Base-by-base conservation (phyloP, 2,329 filamentous ascomycete species). In the Aspergillus felis region DNA sequence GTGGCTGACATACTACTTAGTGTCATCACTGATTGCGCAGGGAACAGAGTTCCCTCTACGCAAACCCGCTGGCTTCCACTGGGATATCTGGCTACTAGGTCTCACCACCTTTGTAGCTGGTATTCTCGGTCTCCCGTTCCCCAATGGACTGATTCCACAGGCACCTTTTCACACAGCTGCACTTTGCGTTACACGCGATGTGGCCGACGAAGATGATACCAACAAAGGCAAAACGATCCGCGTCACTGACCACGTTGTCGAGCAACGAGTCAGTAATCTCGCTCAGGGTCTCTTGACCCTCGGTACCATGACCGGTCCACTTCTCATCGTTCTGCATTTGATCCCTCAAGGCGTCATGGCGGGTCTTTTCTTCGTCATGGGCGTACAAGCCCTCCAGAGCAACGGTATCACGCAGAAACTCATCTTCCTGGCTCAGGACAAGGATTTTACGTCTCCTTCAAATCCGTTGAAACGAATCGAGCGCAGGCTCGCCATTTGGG, bases 321-420 rank as follows among this genome's bases (percentile, higher is more conserved):
- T 93, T 2, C 82, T 93, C 1, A 76, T 87, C 22, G 88, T 92
- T 17, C 78, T 93, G 9, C 87, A 91, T 66, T 82, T 91, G 9
- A 90, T 93, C 63, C 90, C 90, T 0, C 89, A 92, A 68, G 89
- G 87, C 58, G 89, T 92, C 1, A 82, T 93, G 55, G 90, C 89
- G 0, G 90, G 90, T 0, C 81, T 93, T 27, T 93, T 93, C 79
- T 92, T 92, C 75, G 84, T 91, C 70, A 92, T 93, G 90, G 90
- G 89, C 46, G 81, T 90, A 59, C 88, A 92, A 75, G 89, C 89
- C 3, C 83, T 93, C 32, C 82, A 87, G 68, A 87, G 77, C 25
- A 93, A 93, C 69, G 89, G 89, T 24, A 90, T 93, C 68, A 92
- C 89, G 0, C 76, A 81, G 59, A 92, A 92, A 73, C 71, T 92